phyloP scores from a whole-genome alignment of 192 early-diverging fungal genomes.

The Backusella liffmaniae region DNA sequence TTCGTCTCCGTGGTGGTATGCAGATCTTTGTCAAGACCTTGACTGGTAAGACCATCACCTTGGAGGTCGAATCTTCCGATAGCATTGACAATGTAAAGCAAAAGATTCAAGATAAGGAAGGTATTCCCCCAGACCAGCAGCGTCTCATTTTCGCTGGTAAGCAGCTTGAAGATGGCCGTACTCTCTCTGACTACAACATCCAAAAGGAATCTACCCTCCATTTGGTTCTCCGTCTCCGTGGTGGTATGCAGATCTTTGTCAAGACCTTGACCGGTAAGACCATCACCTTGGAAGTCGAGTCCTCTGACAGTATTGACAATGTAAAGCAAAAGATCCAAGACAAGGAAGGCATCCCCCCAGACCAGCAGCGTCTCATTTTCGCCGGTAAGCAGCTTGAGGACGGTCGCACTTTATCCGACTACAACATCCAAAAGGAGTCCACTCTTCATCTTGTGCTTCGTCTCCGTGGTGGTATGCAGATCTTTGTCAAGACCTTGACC shows the following conservation, averaged over 20 bases:
- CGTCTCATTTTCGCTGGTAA: conserved; percentile 82
- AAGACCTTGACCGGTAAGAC: conserved; percentile 96
- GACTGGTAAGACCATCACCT: conserved; percentile 96
- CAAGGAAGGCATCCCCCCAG: conserved; percentile 91
- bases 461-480: conserved; percentile 79
- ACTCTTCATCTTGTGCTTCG: conserved; percentile 76
- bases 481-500: conserved; percentile 86
- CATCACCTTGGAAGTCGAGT: conserved; percentile 90
- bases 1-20: no score
- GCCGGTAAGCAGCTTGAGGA: conserved; percentile 84
- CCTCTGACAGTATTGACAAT: conserved; percentile 71
- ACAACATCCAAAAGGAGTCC: conserved; percentile 84
- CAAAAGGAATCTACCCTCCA: conserved; percentile 85
- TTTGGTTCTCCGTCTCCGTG: conserved; percentile 77
- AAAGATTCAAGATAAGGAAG: conserved; percentile 88
- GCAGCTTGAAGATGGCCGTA: conserved; percentile 79
- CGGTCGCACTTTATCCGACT: conserved; percentile 67
- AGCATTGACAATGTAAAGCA: conserved; percentile 77
- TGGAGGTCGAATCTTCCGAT: conserved; percentile 81
- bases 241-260: conserved; percentile 57
- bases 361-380: conserved; percentile 80
- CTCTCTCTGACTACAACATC: conserved; percentile 77
- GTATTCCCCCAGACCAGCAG: conserved; percentile 84
- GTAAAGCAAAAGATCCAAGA: conserved; percentile 94
- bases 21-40: conserved; percentile 39